These are phyloP conservation scores for Botrytis paeoniae DNA, from an alignment of 2,329 filamentous ascomycete species.

Conservation along the genomic window DNA sequence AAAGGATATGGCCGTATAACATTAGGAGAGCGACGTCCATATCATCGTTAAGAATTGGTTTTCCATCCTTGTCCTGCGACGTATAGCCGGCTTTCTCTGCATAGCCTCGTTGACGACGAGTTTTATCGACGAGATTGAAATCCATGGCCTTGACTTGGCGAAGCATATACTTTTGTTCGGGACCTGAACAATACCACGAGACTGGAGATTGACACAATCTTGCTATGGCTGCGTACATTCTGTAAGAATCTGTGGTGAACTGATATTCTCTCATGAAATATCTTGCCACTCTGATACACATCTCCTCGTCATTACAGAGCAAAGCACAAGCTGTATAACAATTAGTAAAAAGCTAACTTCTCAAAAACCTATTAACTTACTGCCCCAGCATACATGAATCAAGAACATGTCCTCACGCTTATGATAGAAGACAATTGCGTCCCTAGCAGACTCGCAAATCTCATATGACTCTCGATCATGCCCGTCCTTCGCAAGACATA, in stretches of 20 bases:
- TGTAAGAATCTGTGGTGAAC: conserved; percentile 77
- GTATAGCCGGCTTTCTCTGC: conserved; percentile 44
- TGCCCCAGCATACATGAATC: conserved; percentile 75
- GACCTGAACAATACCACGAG: conserved; percentile 74
- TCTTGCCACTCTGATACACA: conserved; percentile 68
- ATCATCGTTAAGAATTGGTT: conserved; percentile 35
- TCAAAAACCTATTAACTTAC: conserved; percentile 43
- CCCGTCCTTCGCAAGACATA: conserved; percentile 67
- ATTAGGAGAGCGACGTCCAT: conserved; percentile 80
- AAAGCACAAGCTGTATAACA: conserved; percentile 70
- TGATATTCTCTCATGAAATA: conserved; percentile 82
- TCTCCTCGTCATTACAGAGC: conserved; percentile 73
- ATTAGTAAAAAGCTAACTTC: conserved; percentile 12
- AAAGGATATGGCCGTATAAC: conserved; percentile 87
- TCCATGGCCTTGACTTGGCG: conserved; percentile 91
- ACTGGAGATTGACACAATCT: conserved; percentile 70
- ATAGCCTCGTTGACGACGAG: conserved; percentile 45
- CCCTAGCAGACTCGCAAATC: conserved; percentile 71
- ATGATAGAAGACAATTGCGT: conserved; percentile 80
- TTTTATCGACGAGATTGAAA: conserved; percentile 55
- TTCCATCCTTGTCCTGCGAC: conserved; percentile 38
- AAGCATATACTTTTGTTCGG: conserved; percentile 85
- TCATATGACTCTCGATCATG: conserved; percentile 73
- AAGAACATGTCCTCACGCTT: conserved; percentile 63
- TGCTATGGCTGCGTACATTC: conserved; percentile 77